These are phyloP conservation scores for Camelina hispida DNA, from an alignment of 345 rosid genomes.

Conservation along the genomic window DNA sequence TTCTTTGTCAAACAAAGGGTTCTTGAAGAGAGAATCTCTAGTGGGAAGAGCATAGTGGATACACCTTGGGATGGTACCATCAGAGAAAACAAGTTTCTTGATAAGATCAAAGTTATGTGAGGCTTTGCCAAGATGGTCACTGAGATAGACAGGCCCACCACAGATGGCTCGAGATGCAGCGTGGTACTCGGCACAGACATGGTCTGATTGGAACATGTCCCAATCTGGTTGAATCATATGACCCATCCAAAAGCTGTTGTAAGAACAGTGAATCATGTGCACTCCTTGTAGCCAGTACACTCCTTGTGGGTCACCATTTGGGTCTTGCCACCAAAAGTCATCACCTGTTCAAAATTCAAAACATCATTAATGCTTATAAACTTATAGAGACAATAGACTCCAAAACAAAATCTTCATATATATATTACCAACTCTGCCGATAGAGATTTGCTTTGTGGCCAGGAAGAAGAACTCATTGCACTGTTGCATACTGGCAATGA, in stretches of 20 bases:
- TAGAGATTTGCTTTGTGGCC: conserved; percentile 77
- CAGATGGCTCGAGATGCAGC: conserved; percentile 88
- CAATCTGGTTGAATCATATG: conserved; percentile 89
- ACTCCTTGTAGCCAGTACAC: conserved; percentile 91
- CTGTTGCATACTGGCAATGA: conserved; percentile 90
- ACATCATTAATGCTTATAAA: not conserved
- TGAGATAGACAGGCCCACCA: conserved; percentile 86
- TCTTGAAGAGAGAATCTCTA: conserved; percentile 83
- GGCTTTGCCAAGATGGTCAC: conserved; percentile 64
- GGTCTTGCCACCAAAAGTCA: conserved; percentile 96
- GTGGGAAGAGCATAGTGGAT: conserved; percentile 79
- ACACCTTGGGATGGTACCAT: conserved; percentile 87
- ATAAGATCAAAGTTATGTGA: conserved; percentile 78
- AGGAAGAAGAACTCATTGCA: conserved; percentile 92
- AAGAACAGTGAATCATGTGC: conserved; percentile 90
- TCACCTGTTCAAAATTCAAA: conserved; percentile 56
- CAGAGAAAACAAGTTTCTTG: conserved; percentile 68
- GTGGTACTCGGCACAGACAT: conserved; percentile 81
- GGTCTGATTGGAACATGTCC: conserved; percentile 99
- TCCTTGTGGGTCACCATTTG: conserved; percentile 88
- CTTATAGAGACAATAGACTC: not conserved
- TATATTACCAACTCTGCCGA: conserved; percentile 83
- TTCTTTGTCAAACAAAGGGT: conserved; percentile 75
- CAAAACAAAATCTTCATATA: not conserved
- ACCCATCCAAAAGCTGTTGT: conserved; percentile 97